Conservation (phyloP, 129 eudicot species). For the Helianthus tuberosus region DNA sequence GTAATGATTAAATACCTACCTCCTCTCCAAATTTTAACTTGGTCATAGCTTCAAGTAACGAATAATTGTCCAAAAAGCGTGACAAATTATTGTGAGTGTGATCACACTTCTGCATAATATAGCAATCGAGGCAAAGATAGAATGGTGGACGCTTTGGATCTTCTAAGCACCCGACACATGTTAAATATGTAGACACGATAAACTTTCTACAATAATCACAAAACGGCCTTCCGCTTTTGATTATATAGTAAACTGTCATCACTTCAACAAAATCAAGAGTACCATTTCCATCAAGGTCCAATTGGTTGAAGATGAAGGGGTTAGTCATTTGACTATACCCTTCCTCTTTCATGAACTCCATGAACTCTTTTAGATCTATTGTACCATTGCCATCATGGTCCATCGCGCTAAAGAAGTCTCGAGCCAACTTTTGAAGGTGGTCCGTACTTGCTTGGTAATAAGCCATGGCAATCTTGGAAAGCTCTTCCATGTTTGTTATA, state of each 20-base stretch:
- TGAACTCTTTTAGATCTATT: slow-evolving; percentile 42
- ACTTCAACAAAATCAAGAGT: slow-evolving; percentile 51
- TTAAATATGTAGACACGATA: slow-evolving; percentile 38
- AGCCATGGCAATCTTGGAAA: no score
- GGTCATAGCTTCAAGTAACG: slow-evolving; percentile 39
- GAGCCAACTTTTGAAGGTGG: slow-evolving; percentile 24
- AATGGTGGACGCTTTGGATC: slow-evolving; percentile 13
- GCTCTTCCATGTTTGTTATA: no score
- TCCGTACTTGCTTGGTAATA: slow-evolving; percentile 19
- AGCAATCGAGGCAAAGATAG: slow-evolving; percentile 36
- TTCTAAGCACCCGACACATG: slow-evolving; percentile 45
- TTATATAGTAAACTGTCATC: slow-evolving; percentile 47
- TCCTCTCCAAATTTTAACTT: slow-evolving; percentile 1
- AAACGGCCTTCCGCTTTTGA: slow-evolving; percentile 61
- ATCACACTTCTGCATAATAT: not conserved
- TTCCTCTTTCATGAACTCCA: slow-evolving; percentile 37
- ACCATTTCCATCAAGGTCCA: slow-evolving; percentile 37
- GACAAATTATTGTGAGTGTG: slow-evolving; percentile 26
- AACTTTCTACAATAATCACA: slow-evolving; percentile 39
- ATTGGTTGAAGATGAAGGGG: slow-evolving; percentile 31
- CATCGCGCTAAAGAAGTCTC: slow-evolving; percentile 42
- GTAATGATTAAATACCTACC: slow-evolving; percentile 1
- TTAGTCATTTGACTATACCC: slow-evolving; percentile 32
- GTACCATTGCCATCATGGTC: slow-evolving; percentile 40
- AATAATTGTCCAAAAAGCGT: slow-evolving; percentile 44